Conservation (phyloP, 1,284 basidiomycete genomes). For the Cutaneotrichosporon sp. region DNA sequence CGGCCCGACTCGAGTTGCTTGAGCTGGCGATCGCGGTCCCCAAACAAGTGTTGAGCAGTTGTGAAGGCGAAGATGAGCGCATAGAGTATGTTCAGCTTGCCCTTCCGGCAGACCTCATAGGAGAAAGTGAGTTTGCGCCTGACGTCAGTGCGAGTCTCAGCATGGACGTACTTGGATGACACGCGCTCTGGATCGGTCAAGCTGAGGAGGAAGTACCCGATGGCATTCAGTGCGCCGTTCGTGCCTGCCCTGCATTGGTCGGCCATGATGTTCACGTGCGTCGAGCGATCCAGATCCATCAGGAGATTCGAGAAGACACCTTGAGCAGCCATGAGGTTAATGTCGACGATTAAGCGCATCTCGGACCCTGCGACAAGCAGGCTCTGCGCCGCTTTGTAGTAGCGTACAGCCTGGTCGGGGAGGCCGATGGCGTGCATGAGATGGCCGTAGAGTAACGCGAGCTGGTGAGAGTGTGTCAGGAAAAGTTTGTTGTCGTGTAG, state of each 20-base stretch:
- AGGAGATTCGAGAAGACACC: slow-evolving; percentile 23
- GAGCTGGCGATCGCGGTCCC: slow-evolving; percentile 33
- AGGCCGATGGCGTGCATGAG: slow-evolving; percentile 37
- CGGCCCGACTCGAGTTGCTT: slow-evolving; percentile 42
- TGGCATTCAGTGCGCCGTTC: slow-evolving; percentile 34
- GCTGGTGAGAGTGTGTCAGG: slow-evolving; percentile 31
- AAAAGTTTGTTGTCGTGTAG: slow-evolving; percentile 29
- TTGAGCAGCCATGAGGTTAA: slow-evolving; percentile 31
- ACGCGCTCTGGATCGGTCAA: slow-evolving; percentile 38
- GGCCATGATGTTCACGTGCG: slow-evolving; percentile 25
- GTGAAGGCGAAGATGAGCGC: slow-evolving; percentile 48
- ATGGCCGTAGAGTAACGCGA: slow-evolving; percentile 42
- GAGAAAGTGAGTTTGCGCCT: slow-evolving; percentile 41
- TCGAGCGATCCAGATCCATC: slow-evolving; percentile 13
- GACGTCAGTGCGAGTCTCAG: slow-evolving; percentile 11
- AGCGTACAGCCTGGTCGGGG: slow-evolving; percentile 28
- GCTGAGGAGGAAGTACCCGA: slow-evolving; percentile 38
- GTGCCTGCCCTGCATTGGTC: slow-evolving; percentile 37
- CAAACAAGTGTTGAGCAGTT: slow-evolving; percentile 39
- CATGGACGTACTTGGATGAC: slow-evolving; percentile 38
- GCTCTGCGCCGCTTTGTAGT: slow-evolving; percentile 34
- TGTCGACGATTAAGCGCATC: slow-evolving; percentile 37
- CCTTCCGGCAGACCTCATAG: slow-evolving; percentile 33
- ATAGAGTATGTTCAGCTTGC: slow-evolving; percentile 38
- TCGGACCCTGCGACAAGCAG: slow-evolving; percentile 38